Evolutionary conservation across 257 asterid genomes (phyloP).

Genomic region (Salvia miltiorrhiza): DNA sequence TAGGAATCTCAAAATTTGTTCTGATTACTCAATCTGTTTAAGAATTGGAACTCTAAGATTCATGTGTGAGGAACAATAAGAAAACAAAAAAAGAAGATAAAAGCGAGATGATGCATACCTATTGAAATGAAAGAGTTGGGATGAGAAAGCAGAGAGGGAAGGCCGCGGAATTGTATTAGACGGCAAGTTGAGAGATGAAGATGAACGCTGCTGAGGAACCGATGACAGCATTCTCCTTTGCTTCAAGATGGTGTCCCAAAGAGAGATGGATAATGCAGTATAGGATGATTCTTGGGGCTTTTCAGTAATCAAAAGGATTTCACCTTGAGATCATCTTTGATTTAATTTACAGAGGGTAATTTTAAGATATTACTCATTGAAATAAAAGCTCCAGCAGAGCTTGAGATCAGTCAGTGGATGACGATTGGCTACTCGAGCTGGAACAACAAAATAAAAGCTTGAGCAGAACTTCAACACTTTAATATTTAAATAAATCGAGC

Average conservation of each 20-base stretch:
- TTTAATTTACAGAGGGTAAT: too few relatives aligned
- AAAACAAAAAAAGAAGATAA: not conserved
- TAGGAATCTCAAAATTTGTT: not conserved
- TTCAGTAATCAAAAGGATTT: too few relatives aligned
- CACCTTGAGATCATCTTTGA: too few relatives aligned
- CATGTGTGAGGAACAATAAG: not conserved
- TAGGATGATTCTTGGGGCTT: too few relatives aligned
- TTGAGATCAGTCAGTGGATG: too few relatives aligned
- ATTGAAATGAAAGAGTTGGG: constrained; percentile 30
- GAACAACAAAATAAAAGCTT: too few relatives aligned
- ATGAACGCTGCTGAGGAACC: constrained; percentile 30
- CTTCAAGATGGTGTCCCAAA: not conserved
- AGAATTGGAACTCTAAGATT: not conserved
- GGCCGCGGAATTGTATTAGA: constrained; percentile 18
- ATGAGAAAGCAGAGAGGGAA: constrained; percentile 34
- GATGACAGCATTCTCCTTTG: constrained; percentile 28
- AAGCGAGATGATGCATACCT: constrained; percentile 29
- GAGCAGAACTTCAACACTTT: too few relatives aligned
- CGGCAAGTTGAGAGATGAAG: constrained; percentile 28
- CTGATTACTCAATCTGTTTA: not conserved
- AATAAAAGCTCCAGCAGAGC: too few relatives aligned
- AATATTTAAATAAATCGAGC: too few relatives aligned
- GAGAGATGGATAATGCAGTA: not conserved
- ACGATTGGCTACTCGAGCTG: too few relatives aligned
- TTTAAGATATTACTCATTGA: too few relatives aligned